phyloP scores from a whole-genome alignment of 495 filamentous ascomycete genomes.

The Penicillium diatomitis region DNA sequence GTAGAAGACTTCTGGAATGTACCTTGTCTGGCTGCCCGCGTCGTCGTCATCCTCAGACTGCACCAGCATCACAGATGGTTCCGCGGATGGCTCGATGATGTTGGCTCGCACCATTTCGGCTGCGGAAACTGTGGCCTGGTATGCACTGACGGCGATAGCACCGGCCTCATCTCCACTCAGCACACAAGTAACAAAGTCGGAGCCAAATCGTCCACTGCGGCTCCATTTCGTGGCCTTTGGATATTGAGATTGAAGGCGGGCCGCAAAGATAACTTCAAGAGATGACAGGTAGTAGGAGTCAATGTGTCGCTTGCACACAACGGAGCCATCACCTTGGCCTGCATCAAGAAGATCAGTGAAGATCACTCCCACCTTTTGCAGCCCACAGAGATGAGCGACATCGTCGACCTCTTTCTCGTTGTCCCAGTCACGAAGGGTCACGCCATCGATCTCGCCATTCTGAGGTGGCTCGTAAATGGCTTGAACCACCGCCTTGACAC shows the following conservation, averaged over 20 bases:
- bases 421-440: conserved; percentile 80
- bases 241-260: conserved; percentile 75
- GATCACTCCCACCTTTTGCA: conserved; percentile 88
- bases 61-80: conserved; percentile 89
- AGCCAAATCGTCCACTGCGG: conserved; percentile 87
- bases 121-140: conserved; percentile 88
- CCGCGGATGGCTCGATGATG: conserved; percentile 90
- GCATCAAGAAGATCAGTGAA: conserved; percentile 90
- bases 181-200: conserved; percentile 94
- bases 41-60: conserved; percentile 80
- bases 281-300: conserved; percentile 94
- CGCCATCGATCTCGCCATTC: conserved; percentile 79
- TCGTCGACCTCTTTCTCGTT: conserved; percentile 77
- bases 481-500: conserved; percentile 93
- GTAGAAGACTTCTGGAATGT: conserved; percentile 97
- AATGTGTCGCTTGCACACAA: conserved; percentile 91
- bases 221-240: conserved; percentile 96
- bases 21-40: conserved; percentile 60
- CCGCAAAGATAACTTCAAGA: conserved; percentile 81
- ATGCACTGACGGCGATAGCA: conserved; percentile 79
- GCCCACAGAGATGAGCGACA: conserved; percentile 72
- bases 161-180: conserved; percentile 86
- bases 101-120: conserved; percentile 96
- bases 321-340: conserved; percentile 67
- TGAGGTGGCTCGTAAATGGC: conserved; percentile 97